Base-by-base conservation (phyloP, 2,329 filamentous ascomycete genomes). In the Talaromyces sp. region DNA sequence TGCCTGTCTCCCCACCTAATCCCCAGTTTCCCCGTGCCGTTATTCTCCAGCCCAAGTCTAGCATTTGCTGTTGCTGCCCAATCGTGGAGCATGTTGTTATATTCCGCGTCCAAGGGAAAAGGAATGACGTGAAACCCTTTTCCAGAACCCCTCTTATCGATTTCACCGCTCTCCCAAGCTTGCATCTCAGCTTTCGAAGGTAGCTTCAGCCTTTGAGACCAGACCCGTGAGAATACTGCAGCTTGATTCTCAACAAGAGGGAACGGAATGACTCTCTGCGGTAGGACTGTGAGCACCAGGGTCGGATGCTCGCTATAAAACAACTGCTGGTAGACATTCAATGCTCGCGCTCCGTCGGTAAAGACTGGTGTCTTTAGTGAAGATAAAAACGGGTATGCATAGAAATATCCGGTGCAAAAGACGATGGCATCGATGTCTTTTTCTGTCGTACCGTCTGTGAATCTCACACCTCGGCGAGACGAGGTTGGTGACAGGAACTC, bases 351-450 rank as follows among this genome's bases (percentile, higher is more conserved):
- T 0, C 93, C 93, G 59, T 87, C 84, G 0, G 84, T 87, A 60
- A 93, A 82, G 2, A 92, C 71, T 0, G 85, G 79, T 0, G 86
- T 82, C 1, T 75, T 60, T 2, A 85, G 70, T 0, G 73, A 72
- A 3, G 75, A 72, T 3, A 88, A 72, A 70, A 96, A 97, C 0
- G 92, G 92, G 62, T 89, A 90, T 6, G 88, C 87, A 76, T 91
- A 96, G 61, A 96, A 85, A 69, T 96, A 98, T 0, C 94, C 94
- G 0, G 94, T 97, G 73, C 91, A 92, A 75, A 94, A 97, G 31
- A 97, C 73, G 6, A 97, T 78, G 1, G 86, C 84, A 69, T 96
- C 92, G 61, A 97, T 76, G 40, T 87, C 79, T 3, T 77, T 77
- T 69, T 92, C 89, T 9, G 88, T 71, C 0, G 80, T 80, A 2